Evolutionary conservation across 1,284 basidiomycete species (phyloP).

Genomic region (Sporisorium sorghi): DNA sequence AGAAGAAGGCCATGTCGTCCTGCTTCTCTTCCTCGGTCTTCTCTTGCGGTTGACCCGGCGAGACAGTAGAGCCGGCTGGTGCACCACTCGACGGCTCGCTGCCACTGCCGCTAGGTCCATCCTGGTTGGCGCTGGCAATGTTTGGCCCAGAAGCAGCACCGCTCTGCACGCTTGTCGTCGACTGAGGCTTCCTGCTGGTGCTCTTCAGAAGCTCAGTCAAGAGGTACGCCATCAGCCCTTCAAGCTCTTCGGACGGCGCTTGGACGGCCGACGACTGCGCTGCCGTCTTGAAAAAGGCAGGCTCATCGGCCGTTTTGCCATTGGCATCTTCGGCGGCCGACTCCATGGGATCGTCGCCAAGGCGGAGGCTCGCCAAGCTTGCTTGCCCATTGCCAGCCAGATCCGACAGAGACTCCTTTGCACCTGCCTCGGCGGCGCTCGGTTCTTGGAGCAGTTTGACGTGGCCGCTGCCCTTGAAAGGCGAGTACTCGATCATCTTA

Average conservation of each 20-base stretch:
- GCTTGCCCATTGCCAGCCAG: slow-evolving; percentile 49
- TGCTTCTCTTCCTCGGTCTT: slow-evolving; percentile 37
- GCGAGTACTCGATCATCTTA: slow-evolving; percentile 60
- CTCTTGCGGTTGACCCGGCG: slow-evolving; percentile 3
- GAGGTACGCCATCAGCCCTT: slow-evolving; percentile 79
- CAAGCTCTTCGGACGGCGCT: slow-evolving; percentile 66
- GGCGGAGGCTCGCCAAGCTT: slow-evolving; percentile 48
- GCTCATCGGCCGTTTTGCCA: slow-evolving; percentile 35
- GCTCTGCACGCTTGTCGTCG: slow-evolving; percentile 1
- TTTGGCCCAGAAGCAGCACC: neutral
- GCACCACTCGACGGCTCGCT: neutral
- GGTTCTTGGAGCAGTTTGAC: slow-evolving; percentile 39
- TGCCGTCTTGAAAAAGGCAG: slow-evolving; percentile 34
- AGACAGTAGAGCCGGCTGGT: neutral
- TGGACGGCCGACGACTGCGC: slow-evolving; percentile 10
- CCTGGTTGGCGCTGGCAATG: neutral
- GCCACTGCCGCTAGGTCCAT: neutral
- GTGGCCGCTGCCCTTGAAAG: slow-evolving; percentile 46
- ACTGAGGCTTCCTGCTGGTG: slow-evolving; percentile 18
- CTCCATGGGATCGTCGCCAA: slow-evolving; percentile 77
- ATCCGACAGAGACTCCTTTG: slow-evolving; percentile 44
- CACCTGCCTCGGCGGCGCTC: slow-evolving; percentile 3
- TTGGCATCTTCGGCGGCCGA: slow-evolving; percentile 67
- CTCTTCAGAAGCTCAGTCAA: slow-evolving; percentile 77
- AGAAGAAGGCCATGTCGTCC: slow-evolving; percentile 72